Base-by-base conservation (phyloP, 2,329 filamentous ascomycete genomes). In the Thelonectria blattea region DNA sequence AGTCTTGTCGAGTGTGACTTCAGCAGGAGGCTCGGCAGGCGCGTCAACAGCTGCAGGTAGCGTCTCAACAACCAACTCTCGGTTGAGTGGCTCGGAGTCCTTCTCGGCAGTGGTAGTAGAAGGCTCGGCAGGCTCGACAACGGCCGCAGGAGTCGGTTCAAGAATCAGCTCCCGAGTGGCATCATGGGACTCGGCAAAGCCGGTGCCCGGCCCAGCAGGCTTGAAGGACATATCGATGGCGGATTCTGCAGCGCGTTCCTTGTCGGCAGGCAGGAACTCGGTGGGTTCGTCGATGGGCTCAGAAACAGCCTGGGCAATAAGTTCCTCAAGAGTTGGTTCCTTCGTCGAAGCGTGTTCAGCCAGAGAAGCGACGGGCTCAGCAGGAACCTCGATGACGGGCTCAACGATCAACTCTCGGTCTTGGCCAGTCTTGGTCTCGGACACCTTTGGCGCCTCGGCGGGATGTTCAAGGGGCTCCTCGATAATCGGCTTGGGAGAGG, bases 271-370 rank as follows among this genome's bases (percentile, higher is more conserved):
- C 14, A 20, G 12, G 18, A 15, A n/a, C 7, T 49, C 46, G 9
- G 9, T 6, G 5, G 24, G 17, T 12, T 46, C 37, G 12, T 27
- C 11, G 20, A 24, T 17, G 3, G 47, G 1, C n/a, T 24, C 17
- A 1, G 32, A 20, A 14, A 17, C n/a, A 12, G 15, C n/a, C 9
- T 54, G 54, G 30, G 62, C 32, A 48, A 39, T 8, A 20, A 48
- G 37, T 10, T n/a, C 20, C 14, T 60, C 63, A 43, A 32, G 10
- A 24, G 24, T 43, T 47, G 39, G 24, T 20, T 67, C 60, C 47
- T 65, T 56, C 22, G 51, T 47, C 4, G 47, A 20, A 1, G 24
- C 17, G 5, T 18, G 27, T 37, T 11, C 9, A 20, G n/a, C 30
- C 27, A 20, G 11, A 37, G 27, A 17, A 14, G 8, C 54, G 18